A percentile compares a stretch with the other conserved stretches of the same genome.
Conservation (phyloP, 768 basidiomycete species). For the Chlorophyllum brunneum region DNA sequence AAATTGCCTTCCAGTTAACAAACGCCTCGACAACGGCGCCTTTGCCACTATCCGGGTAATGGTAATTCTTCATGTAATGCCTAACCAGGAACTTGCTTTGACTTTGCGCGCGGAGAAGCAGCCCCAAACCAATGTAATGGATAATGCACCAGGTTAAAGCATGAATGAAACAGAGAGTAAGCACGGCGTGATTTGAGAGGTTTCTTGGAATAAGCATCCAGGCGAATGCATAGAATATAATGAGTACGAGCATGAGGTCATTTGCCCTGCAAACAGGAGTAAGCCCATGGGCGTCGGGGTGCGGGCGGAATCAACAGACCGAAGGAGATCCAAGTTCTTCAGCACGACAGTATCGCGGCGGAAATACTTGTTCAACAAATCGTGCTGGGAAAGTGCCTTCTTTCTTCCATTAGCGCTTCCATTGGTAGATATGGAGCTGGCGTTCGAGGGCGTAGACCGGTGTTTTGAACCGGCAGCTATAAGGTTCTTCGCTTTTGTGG, state of each 20-base stretch:
- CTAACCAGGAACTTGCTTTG: slow-evolving; percentile 85
- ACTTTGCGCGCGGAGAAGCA: slow-evolving; percentile 81
- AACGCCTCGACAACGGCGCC: slow-evolving; percentile 93
- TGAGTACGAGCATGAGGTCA: slow-evolving; percentile 76
- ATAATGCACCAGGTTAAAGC: slow-evolving; percentile 83
- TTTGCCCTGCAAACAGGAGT: slow-evolving; percentile 53
- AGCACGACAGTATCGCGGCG: slow-evolving; percentile 80
- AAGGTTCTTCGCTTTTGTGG: slow-evolving; percentile 7
- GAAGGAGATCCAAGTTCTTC: slow-evolving; percentile 77
- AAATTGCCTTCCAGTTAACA: slow-evolving; percentile 89
- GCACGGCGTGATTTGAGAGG: slow-evolving; percentile 41
- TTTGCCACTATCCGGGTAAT: slow-evolving; percentile 73
- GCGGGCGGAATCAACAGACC: slow-evolving; percentile 45
- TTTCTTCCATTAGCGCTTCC: slow-evolving; percentile 21
- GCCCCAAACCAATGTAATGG: slow-evolving; percentile 85
- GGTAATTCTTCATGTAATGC: slow-evolving; percentile 93
- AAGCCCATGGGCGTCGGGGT: slow-evolving; percentile 12
- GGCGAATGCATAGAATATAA: slow-evolving; percentile 64
- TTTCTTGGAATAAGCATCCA: slow-evolving; percentile 52
- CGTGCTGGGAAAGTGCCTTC: slow-evolving; percentile 69
- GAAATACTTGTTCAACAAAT: slow-evolving; percentile 88
- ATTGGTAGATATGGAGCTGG: slow-evolving; percentile 30
- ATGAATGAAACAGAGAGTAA: slow-evolving; percentile 77
- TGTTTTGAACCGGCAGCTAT: slow-evolving; percentile 20
- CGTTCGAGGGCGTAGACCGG: slow-evolving; percentile 27